Conservation (phyloP, 371 early-diverging fungal genomes). For the Mortierella sp. region DNA sequence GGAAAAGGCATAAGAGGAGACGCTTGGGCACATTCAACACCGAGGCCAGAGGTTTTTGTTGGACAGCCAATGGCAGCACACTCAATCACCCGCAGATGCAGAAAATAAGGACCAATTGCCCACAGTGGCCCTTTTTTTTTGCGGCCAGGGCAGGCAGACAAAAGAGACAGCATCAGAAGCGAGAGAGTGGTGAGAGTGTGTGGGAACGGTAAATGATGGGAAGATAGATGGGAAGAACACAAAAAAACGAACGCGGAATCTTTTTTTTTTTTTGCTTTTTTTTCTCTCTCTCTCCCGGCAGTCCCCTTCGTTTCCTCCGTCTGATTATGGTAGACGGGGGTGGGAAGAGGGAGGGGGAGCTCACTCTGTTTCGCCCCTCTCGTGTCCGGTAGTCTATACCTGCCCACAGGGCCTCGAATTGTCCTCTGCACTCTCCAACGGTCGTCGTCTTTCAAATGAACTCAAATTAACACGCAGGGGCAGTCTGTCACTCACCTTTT, state of each 20-base stretch:
- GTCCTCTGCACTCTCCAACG: slow-evolving; percentile 3
- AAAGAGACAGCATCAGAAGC: background rate
- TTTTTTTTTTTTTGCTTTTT: slow-evolving; percentile 1
- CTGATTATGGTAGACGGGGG: background rate
- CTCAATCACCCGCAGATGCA: background rate
- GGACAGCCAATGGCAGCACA: slow-evolving; percentile 4
- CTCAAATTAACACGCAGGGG: slow-evolving; percentile 16
- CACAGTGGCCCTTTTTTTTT: slow-evolving; percentile 4
- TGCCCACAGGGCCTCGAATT: too few species aligned
- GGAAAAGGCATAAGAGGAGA: background rate
- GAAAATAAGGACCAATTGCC: background rate
- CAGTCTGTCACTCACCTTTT: too few species aligned
- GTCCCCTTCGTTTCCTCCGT: background rate
- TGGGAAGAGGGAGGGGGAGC: too few species aligned
- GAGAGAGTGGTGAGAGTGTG: background rate
- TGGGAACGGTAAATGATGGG: slow-evolving; percentile 13
- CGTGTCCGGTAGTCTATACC: too few species aligned
- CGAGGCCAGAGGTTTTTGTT: background rate
- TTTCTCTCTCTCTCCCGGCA: background rate
- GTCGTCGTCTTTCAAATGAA: slow-evolving; percentile 9
- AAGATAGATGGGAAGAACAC: slow-evolving; percentile 29
- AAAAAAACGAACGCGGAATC: background rate
- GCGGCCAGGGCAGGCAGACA: background rate
- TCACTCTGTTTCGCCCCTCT: too few species aligned
- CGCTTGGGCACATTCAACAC: slow-evolving; percentile 1